These are phyloP conservation scores for Hypholoma fasciculare DNA, from an alignment of 768 basidiomycete genomes.

Conservation along the genomic window DNA sequence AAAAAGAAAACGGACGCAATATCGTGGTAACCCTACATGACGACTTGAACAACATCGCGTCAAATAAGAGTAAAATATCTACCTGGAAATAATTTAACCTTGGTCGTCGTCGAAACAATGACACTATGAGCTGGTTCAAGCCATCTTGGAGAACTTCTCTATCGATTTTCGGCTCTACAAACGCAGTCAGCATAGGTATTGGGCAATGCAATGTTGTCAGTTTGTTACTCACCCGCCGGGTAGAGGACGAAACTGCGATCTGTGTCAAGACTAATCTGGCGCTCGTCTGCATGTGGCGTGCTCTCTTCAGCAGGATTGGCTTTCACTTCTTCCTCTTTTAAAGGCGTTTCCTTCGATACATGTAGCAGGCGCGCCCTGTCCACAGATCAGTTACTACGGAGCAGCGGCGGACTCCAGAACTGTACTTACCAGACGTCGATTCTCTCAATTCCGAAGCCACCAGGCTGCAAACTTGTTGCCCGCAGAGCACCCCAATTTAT, in stretches of 20 bases:
- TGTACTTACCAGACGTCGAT: constrained; percentile 53
- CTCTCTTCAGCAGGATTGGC: constrained; percentile 4
- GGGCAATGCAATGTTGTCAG: background rate
- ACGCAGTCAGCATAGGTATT: constrained; percentile 3
- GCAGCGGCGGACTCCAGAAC: background rate
- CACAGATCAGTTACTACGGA: background rate
- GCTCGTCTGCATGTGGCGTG: constrained; percentile 70
- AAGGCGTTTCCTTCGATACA: constrained; percentile 11
- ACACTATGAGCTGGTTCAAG: constrained; percentile 72
- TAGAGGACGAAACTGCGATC: constrained; percentile 93
- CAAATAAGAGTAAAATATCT: background rate
- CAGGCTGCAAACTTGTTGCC: constrained; percentile 47
- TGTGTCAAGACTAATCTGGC: constrained; percentile 86
- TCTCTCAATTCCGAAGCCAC: constrained; percentile 66
- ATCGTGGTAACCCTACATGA: constrained; percentile 83
- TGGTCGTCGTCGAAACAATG: constrained; percentile 71
- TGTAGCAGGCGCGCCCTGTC: constrained; percentile 29
- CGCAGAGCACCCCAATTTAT: constrained; percentile 49
- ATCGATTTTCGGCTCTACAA: constrained; percentile 25
- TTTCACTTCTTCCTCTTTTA: constrained; percentile 5
- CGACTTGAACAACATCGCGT: background rate
- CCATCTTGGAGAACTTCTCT: constrained; percentile 61
- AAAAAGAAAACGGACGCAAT: constrained; percentile 84
- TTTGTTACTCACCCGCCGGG: constrained; percentile 65
- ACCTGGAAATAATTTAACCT: constrained; percentile 86